Evolutionary conservation across 2,329 filamentous ascomycete genomes (phyloP).

Genomic region (Ascomycota sp.): DNA sequence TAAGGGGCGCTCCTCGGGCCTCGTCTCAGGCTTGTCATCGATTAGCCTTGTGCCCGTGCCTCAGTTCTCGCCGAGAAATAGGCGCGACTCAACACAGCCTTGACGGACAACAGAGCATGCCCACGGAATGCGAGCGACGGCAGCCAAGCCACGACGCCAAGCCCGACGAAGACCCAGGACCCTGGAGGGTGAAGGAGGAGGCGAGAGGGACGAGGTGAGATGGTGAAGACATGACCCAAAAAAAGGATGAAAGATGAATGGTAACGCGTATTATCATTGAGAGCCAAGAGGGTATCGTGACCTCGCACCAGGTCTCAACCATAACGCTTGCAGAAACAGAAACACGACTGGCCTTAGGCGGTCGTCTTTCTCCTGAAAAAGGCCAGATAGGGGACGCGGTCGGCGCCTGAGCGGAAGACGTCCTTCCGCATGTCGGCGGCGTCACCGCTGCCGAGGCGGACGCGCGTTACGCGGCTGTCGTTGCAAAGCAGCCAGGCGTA

Average conservation of each 20-base stretch:
- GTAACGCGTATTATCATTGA: too few relatives aligned
- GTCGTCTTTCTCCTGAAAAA: conserved; percentile 24
- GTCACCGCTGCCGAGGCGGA: conserved; percentile 19
- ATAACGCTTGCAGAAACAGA: not conserved
- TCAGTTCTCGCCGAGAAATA: too few relatives aligned
- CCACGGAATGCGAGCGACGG: too few relatives aligned
- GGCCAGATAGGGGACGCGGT: conserved; percentile 24
- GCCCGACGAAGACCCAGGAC: conserved; percentile 1
- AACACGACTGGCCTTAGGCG: not conserved
- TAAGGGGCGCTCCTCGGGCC: too few relatives aligned
- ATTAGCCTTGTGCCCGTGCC: too few relatives aligned
- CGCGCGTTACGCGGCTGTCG: conserved; percentile 19
- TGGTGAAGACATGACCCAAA: not conserved
- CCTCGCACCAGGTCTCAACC: too few relatives aligned
- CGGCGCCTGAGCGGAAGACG: conserved; percentile 17
- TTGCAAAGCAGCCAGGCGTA: conserved; percentile 29
- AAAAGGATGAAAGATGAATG: not conserved
- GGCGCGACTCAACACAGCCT: too few relatives aligned
- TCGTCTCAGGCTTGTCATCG: too few relatives aligned
- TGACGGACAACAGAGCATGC: too few relatives aligned
- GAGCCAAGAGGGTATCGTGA: too few relatives aligned
- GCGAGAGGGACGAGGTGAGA: not conserved
- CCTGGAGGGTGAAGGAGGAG: not conserved
- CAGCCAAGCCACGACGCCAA: too few relatives aligned
- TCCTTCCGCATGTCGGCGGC: conserved; percentile 14